Evolutionary conservation across 257 asterid genomes (phyloP).

Genomic region (Cynanchum wilfordii): DNA sequence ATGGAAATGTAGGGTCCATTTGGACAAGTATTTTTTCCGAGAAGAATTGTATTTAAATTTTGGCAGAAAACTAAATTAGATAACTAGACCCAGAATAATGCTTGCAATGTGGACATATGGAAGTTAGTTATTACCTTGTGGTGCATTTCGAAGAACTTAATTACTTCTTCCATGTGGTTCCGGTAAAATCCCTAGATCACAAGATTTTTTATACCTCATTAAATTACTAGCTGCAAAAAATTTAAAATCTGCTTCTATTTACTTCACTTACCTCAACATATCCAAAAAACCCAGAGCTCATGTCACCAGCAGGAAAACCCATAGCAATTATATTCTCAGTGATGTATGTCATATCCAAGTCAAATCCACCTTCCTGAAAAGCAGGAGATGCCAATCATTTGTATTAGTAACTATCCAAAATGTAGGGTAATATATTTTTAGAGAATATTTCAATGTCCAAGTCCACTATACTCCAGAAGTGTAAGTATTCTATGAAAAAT

Average conservation of each 20-base stretch:
- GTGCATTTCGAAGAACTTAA: slow-evolving; percentile 84
- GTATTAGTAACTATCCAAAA: not conserved
- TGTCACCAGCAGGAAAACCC: slow-evolving; percentile 99
- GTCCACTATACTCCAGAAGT: not conserved
- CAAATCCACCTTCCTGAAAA: slow-evolving; percentile 96
- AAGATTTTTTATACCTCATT: slow-evolving; percentile 21
- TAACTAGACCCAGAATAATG: no score
- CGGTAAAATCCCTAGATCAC: slow-evolving; percentile 80
- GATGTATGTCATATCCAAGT: slow-evolving; percentile 97
- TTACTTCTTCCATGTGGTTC: slow-evolving; percentile 99
- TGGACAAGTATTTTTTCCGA: no score
- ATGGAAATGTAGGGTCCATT: not conserved
- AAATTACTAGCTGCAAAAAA: slow-evolving; percentile 15
- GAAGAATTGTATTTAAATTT: no score
- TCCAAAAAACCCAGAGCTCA: slow-evolving; percentile 97
- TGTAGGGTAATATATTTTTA: not conserved
- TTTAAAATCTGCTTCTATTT: slow-evolving; percentile 8
- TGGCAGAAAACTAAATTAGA: no score
- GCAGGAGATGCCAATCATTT: slow-evolving; percentile 6
- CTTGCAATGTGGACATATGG: not conserved
- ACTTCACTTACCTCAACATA: slow-evolving; percentile 73
- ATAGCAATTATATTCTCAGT: slow-evolving; percentile 99
- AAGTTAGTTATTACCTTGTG: slow-evolving; percentile 65
- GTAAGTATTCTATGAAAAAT: not conserved
- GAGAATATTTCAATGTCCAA: not conserved